Evolutionary conservation across 2,329 filamentous ascomycete species (phyloP), one percentile per base, ranked within the genome.

Genomic region (Cryoendolithus antarcticus): DNA sequence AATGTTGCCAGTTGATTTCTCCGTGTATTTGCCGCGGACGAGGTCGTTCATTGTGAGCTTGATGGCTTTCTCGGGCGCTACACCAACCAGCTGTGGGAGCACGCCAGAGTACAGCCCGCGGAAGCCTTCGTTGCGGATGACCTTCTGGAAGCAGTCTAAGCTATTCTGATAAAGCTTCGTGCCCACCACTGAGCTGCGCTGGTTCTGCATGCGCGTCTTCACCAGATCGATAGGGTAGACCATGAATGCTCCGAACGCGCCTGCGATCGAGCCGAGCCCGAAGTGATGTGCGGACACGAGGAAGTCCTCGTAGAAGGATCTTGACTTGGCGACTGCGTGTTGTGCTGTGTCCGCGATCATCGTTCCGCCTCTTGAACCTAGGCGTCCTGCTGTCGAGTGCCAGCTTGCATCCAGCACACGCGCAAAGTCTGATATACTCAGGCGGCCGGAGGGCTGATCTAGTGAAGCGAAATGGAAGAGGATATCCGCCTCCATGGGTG

Each of bases 31-130:
- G 6, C 74, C 72, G 56, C 91, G 80, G 13, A 93, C 86, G 39
- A 98, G 65, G 58, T 98, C 91, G 63, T 98, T 98, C 55, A 98
- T 88, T 0, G 91, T 98, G 47, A 98, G 76, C 70, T 98, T 98
- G 68, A 98, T 98, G 51, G 91, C 91, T 71, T 98, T 98, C 62
- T 98, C 91, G 2, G 91, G 91, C n/a, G 91, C 91, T 34, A 98
- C 91, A 62, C 91, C 91, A 46, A 98, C 85, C 33, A 98, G 74
- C 69, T 98, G 91, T 8, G 91, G 91, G 38, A 95, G 62, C 12
- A 98, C 86, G 58, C 91, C 91, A 36, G 89, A 93, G 68, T 98
- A 98, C 36, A 98, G 65, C 13, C 91, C 91, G 30, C 71, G 72
- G 61, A 93, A 73, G 41, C 91, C 91, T 64, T 98, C 91, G 56